These are phyloP conservation scores for Rhizophlyctis rosea DNA, from an alignment of 192 early-diverging fungal species.

Conservation along the genomic window DNA sequence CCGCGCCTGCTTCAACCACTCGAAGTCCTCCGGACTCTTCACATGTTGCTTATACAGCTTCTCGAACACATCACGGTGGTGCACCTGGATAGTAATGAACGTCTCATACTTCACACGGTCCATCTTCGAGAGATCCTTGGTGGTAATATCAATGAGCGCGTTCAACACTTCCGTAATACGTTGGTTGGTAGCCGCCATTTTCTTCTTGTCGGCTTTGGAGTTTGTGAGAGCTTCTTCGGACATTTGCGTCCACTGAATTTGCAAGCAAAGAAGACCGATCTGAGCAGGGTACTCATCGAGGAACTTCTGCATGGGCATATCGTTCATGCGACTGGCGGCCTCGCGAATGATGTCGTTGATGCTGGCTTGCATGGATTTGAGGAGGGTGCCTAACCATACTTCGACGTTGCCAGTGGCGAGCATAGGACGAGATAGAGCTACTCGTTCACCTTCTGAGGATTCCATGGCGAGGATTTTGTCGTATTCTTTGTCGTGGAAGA, in stretches of 20 bases:
- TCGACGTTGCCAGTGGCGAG: conserved; percentile 62
- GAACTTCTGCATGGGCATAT: conserved; percentile 61
- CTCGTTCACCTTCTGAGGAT: conserved; percentile 58
- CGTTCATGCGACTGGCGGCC: conserved; percentile 52
- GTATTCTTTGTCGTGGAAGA: conserved; percentile 68
- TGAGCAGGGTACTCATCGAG: conserved; percentile 66
- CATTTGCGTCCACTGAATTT: conserved; percentile 63
- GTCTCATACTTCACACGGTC: conserved; percentile 64
- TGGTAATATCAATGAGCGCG: conserved; percentile 60
- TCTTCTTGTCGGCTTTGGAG: conserved; percentile 63
- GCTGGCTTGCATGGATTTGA: conserved; percentile 53
- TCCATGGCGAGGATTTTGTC: conserved; percentile 63
- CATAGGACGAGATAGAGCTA: conserved; percentile 52
- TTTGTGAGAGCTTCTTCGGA: conserved; percentile 53
- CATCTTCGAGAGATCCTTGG: conserved; percentile 62
- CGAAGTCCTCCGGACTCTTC: conserved; percentile 59
- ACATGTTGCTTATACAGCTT: conserved; percentile 59
- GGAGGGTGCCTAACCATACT: conserved; percentile 58
- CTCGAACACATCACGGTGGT: conserved; percentile 66
- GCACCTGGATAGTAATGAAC: conserved; percentile 66
- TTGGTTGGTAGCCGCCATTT: conserved; percentile 57
- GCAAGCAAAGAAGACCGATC: conserved; percentile 57
- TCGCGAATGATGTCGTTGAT: conserved; percentile 62
- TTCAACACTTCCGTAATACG: conserved; percentile 59
- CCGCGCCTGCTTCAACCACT: conserved; percentile 63